phyloP scores from a whole-genome alignment of 305 asterid genomes.

The Andrographis paniculata region DNA sequence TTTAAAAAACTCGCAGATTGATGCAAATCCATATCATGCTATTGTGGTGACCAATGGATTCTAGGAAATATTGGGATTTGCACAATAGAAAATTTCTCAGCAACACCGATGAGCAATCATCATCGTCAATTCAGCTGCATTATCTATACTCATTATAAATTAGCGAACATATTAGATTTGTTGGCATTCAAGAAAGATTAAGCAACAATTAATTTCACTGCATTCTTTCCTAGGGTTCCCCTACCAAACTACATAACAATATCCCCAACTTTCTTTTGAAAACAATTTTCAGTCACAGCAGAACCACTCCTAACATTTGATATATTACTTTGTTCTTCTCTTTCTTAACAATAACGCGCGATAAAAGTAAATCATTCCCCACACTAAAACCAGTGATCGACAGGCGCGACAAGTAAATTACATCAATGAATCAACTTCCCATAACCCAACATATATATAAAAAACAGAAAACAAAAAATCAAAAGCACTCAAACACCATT shows the following conservation, averaged over 20 bases:
- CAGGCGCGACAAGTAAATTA: neutral
- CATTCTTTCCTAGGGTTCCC: neutral
- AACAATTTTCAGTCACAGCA: constrained; percentile 1
- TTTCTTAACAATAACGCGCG: neutral
- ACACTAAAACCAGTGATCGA: constrained; percentile 5
- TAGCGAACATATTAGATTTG: neutral
- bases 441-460: neutral
- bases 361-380: constrained; percentile 1
- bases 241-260: neutral
- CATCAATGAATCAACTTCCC: neutral
- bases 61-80: neutral
- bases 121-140: neutral
- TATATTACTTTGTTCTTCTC: neutral
- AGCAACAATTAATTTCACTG: neutral
- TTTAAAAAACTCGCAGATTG: no score
- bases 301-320: neutral
- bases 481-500: neutral
- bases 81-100: neutral
- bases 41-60: no score
- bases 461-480: neutral
- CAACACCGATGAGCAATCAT: neutral
- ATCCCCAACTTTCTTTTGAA: constrained; percentile 9
- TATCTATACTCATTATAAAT: neutral
- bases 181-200: neutral
- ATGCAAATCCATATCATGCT: no score